Evolutionary conservation across 208 protist species (phyloP).

Genomic region (Trypanosoma melophagium): DNA sequence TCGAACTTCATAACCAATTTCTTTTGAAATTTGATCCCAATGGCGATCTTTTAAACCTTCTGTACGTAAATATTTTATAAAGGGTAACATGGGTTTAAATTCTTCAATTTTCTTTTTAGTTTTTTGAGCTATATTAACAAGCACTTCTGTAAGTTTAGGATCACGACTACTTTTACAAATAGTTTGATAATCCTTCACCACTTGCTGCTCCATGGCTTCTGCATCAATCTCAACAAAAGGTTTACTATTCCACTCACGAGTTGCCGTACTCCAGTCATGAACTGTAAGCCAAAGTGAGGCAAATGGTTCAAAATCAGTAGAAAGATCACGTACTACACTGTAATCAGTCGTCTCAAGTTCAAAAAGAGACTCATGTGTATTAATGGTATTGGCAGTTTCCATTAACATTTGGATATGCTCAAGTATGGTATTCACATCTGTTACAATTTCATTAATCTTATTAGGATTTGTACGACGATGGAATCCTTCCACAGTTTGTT

Average conservation of each 20-base stretch:
- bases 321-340: conserved; percentile 76
- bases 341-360: conserved; percentile 94
- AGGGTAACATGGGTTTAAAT: conserved; percentile 95
- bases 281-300: conserved; percentile 93
- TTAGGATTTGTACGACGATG: conserved; percentile 85
- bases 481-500: conserved; percentile 83
- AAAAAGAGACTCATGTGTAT: conserved; percentile 95
- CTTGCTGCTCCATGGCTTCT: conserved; percentile 88
- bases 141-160: conserved; percentile 75
- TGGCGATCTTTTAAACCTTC: conserved; percentile 96
- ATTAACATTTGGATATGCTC: conserved; percentile 85
- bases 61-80: conserved; percentile 94
- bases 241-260: conserved; percentile 81
- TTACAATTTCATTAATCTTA: conserved; percentile 87
- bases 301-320: conserved; percentile 96
- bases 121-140: conserved; percentile 86
- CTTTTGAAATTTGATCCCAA: conserved; percentile 93
- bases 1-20: conserved; percentile 89
- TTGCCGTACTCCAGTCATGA: conserved; percentile 81
- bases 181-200: conserved; percentile 67
- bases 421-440: conserved; percentile 81
- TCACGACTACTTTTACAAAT: conserved; percentile 88
- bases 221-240: conserved; percentile 88
- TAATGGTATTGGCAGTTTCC: conserved; percentile 90
- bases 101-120: conserved; percentile 91